Evolutionary conservation across 345 rosid species (phyloP), one percentile per base, ranked within the genome.

Genomic region (Brassica carinata): DNA sequence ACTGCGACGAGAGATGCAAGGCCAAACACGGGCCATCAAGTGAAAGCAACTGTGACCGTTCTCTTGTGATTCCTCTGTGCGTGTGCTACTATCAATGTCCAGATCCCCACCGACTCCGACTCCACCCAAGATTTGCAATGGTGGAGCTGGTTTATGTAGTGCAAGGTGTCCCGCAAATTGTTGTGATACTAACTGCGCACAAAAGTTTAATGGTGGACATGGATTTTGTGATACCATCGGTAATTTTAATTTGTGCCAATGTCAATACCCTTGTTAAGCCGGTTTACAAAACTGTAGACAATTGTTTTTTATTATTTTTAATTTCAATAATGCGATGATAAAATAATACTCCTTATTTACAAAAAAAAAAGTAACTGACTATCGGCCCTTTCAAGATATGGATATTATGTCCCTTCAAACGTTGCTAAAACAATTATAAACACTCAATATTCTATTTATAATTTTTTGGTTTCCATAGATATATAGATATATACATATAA

Each of bases 1-100:
- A 63, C 9, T 80, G 83, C 3, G 83, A 74, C 15, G 3, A 14
- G 9, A 74, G 9, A 62, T 80, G 76, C 66, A 80, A 75, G 11
- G 26, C 40, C n/a, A 80, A 68, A 19, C 83, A 75, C 3, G 83
- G 79, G n/a, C 48, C 75, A 80, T 62, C 71, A 14, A 59, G 78
- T 15, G 10, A 73, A 43, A 10, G 74, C 74, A 11, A 0, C 1
- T 79, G 83, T 51, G 69, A 43, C 27, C 14, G 1, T 2, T 66
- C 34, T 64, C 1, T 34, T 48, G 57, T 8, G 31, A 15, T 61
- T 29, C 70, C 51, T 17, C 27, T 66, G 70, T 66, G n/a, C 70
- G 2, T 6, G 13, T 66, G 48, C 51, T 34, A 34, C 51, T 66
- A 36, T 45, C 4, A 17, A 36, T 66, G 63, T 30, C 0, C 14